A percentile compares a stretch with the other conserved stretches of the same genome.
These are phyloP conservation scores for Jimgerdemannia lactiflua DNA, from an alignment of 192 early-diverging fungal genomes.

Conservation along the genomic window DNA sequence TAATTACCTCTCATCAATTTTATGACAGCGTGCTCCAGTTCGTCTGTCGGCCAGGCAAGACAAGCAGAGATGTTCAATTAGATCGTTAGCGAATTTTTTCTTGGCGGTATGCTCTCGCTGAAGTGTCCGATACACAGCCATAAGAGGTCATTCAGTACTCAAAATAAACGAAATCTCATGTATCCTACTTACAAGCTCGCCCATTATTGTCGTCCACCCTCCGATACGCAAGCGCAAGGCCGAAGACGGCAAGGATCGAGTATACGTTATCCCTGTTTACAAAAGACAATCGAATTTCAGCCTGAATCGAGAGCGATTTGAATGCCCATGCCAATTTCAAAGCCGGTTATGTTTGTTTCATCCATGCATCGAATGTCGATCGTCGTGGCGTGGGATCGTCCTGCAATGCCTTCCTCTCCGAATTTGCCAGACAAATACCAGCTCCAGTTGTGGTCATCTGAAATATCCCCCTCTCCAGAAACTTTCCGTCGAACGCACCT, in stretches of 20 bases:
- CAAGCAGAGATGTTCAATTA: background rate
- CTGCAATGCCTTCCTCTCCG: too few species aligned
- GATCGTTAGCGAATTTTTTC: too few species aligned
- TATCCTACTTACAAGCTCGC: slow-evolving; percentile 61
- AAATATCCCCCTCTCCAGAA: too few species aligned
- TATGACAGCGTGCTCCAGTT: slow-evolving; percentile 81
- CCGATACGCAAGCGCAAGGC: slow-evolving; percentile 79
- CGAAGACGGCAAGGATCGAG: slow-evolving; percentile 82
- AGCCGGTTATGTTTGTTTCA: background rate
- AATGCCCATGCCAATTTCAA: background rate
- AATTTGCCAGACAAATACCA: too few species aligned
- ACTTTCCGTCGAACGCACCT: too few species aligned
- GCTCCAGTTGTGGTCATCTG: too few species aligned
- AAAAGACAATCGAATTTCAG: background rate
- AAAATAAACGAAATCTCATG: too few species aligned
- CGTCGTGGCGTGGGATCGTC: too few species aligned
- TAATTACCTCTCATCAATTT: slow-evolving; percentile 76
- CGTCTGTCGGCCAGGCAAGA: slow-evolving; percentile 46
- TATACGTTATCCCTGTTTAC: slow-evolving; percentile 81
- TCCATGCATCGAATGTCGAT: background rate
- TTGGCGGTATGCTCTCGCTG: too few species aligned
- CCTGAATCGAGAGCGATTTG: background rate
- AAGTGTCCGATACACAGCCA: too few species aligned
- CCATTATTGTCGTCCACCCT: slow-evolving; percentile 82
- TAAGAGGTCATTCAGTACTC: too few species aligned